These are phyloP conservation scores for Vaccinium vitisidaea DNA, from an alignment of 148 eudicot genomes.

Conservation along the genomic window DNA sequence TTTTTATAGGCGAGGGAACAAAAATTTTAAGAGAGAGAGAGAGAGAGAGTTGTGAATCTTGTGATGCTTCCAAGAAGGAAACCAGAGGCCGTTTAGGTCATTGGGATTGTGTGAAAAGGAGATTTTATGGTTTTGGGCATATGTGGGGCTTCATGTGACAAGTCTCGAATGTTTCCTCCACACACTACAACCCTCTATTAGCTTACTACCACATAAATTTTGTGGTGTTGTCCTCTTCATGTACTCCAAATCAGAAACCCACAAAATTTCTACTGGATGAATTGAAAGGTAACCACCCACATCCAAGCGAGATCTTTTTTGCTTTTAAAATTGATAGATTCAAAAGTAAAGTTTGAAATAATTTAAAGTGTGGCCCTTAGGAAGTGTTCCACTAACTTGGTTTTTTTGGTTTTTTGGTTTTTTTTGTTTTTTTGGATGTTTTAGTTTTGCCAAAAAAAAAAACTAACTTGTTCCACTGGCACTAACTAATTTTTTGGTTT, in stretches of 20 bases:
- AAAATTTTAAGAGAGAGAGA: background rate
- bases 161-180: background rate
- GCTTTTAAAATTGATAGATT: background rate
- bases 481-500: too few species aligned
- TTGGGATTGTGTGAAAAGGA: constrained; percentile 5
- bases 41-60: background rate
- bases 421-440: too few species aligned
- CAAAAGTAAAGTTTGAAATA: background rate
- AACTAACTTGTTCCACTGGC: too few species aligned
- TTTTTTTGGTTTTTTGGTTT: too few species aligned
- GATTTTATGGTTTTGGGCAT: background rate
- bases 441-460: too few species aligned
- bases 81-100: constrained; percentile 3
- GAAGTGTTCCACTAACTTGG: too few species aligned
- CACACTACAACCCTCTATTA: background rate
- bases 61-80: constrained; percentile 10
- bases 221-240: background rate
- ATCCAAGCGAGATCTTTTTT: background rate
- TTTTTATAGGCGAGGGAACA: too few species aligned
- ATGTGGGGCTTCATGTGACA: background rate
- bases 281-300: background rate
- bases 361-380: background rate
- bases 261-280: background rate
- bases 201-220: background rate
- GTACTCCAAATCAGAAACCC: background rate